These are phyloP conservation scores for Paraphaeosphaeria minitans DNA, from an alignment of 2,329 filamentous ascomycete species.

Conservation along the genomic window DNA sequence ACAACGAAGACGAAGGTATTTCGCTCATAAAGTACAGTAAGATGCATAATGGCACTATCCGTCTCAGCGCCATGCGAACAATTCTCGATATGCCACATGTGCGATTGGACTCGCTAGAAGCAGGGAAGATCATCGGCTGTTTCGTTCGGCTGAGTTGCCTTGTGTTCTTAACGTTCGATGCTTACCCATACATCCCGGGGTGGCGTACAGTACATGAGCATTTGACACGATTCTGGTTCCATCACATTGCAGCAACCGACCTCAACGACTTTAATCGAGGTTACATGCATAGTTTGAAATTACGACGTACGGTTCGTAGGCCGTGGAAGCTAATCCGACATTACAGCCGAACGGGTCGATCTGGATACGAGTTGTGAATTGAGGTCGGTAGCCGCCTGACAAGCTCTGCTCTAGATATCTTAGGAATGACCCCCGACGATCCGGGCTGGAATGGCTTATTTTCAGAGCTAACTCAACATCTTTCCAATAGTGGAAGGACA, in stretches of 20 bases:
- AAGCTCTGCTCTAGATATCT: background rate
- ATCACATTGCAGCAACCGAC: background rate
- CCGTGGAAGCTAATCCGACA: background rate
- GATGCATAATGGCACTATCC: background rate
- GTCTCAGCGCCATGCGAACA: background rate
- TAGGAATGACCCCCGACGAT: background rate
- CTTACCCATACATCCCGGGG: background rate
- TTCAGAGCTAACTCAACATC: background rate
- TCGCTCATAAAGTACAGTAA: background rate
- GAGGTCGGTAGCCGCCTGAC: background rate
- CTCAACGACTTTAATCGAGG: background rate
- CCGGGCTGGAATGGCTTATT: background rate
- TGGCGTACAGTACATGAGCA: background rate
- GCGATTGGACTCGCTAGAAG: background rate
- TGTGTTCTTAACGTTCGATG: background rate
- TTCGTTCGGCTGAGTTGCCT: background rate
- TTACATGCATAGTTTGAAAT: background rate
- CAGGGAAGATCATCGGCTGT: background rate
- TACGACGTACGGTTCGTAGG: background rate
- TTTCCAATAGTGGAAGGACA: background rate
- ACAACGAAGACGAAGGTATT: background rate
- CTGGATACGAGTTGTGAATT: background rate
- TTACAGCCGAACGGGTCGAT: background rate
- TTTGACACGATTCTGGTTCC: background rate
- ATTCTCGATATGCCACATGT: background rate